Evolutionary conservation across 192 early-diverging fungal species (phyloP).

Genomic region (Podila verticillata): DNA sequence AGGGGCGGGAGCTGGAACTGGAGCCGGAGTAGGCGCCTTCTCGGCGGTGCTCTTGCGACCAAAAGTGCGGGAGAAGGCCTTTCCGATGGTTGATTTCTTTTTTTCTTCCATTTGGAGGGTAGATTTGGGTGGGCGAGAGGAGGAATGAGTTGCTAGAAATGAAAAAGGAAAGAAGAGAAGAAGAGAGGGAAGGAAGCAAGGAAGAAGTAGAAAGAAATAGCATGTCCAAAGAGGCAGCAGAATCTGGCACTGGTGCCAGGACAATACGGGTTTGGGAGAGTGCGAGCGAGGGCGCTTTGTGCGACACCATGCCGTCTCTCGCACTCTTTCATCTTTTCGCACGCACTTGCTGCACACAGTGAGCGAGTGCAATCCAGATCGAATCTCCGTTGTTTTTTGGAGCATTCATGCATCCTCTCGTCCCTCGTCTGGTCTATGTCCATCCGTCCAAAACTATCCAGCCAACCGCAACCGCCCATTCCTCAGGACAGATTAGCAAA

Average conservation of each 20-base stretch:
- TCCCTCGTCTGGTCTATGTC: no score
- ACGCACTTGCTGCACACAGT: no score
- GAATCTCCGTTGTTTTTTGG: no score
- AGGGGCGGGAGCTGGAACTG: not conserved
- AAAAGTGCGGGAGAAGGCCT: constrained; percentile 49
- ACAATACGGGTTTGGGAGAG: no score
- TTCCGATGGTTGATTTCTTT: constrained; percentile 42
- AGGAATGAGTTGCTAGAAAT: not conserved
- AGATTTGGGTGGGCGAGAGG: not conserved
- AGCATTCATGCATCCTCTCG: no score
- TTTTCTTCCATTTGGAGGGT: constrained; percentile 36
- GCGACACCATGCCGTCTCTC: no score
- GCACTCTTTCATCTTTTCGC: no score
- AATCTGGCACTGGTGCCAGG: not conserved
- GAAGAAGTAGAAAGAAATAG: not conserved
- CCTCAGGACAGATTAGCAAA: no score
- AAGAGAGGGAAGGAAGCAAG: not conserved
- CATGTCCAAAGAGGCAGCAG: not conserved
- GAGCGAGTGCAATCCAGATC: no score
- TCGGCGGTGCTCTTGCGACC: constrained; percentile 17
- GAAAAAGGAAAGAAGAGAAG: not conserved
- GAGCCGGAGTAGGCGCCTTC: not conserved
- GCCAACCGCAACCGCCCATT: no score
- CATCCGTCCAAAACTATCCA: no score
- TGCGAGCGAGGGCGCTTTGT: no score